Conservation (phyloP, 2,329 filamentous ascomycete species). For the Emmonsiellopsis sp. region DNA sequence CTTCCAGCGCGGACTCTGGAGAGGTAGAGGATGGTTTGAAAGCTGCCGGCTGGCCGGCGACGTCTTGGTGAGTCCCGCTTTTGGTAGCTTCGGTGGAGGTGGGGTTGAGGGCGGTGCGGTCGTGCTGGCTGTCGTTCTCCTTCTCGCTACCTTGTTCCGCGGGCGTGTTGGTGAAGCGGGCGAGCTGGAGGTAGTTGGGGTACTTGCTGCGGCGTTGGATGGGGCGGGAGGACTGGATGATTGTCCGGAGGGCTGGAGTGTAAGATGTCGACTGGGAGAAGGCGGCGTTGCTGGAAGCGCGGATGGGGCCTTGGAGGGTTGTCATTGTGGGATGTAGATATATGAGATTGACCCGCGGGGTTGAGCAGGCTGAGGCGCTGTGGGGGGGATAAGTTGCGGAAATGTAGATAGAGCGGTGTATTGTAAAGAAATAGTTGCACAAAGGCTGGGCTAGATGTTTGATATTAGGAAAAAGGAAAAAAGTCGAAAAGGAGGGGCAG, state of each 20-base stretch:
- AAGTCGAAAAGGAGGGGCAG: no score
- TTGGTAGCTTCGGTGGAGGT: background rate
- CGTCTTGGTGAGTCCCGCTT: background rate
- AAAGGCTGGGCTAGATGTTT: no score
- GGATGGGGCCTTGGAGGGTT: background rate
- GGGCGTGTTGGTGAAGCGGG: background rate
- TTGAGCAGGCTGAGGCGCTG: no score
- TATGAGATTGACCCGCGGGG: no score
- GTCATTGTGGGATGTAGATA: background rate
- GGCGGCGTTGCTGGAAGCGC: background rate
- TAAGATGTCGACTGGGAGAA: background rate
- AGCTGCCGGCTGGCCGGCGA: background rate
- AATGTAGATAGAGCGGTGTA: no score
- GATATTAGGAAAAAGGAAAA: no score
- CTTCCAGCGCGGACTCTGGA: slow-evolving; percentile 1
- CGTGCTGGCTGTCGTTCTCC: background rate
- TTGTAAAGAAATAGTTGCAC: no score
- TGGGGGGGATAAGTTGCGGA: no score
- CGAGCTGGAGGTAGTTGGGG: background rate
- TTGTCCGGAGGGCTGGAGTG: background rate
- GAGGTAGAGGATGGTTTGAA: background rate
- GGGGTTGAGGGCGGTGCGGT: background rate
- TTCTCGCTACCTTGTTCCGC: background rate
- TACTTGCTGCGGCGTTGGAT: background rate
- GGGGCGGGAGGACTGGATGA: background rate